Conservation (phyloP, 148 eudicot species). For the Vaccinium myrtillus region DNA sequence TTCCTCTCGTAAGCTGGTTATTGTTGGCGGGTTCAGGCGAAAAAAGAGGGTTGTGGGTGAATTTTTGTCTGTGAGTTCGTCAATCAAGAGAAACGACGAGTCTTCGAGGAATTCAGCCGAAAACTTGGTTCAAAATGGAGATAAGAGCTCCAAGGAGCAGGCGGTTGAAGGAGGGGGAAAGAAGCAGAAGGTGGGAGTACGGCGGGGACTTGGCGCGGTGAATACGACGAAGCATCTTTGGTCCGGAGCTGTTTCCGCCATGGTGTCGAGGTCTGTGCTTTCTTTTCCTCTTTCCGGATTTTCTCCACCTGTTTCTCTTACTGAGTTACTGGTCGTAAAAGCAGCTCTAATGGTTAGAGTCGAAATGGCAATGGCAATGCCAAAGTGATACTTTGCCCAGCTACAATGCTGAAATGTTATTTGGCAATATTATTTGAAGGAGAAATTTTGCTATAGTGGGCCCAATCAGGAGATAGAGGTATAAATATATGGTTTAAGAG, state of each 20-base stretch:
- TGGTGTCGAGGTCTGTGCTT: slow-evolving; percentile 70
- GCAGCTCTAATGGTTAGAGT: too few relatives aligned
- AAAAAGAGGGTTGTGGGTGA: slow-evolving; percentile 16
- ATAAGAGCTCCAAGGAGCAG: slow-evolving; percentile 8
- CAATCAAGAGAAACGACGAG: slow-evolving; percentile 28
- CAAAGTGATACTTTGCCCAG: not conserved
- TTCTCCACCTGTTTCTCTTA: not conserved
- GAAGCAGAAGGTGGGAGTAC: slow-evolving; percentile 18
- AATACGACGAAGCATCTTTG: slow-evolving; percentile 86
- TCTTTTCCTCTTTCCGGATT: not conserved
- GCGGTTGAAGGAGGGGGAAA: slow-evolving; percentile 13
- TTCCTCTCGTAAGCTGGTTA: slow-evolving; percentile 11
- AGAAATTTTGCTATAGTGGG: not conserved
- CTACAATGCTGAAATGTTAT: not conserved
- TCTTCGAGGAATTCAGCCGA: slow-evolving; percentile 20
- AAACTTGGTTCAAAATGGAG: slow-evolving; percentile 18
- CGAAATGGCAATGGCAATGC: too few relatives aligned
- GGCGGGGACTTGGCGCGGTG: slow-evolving; percentile 51
- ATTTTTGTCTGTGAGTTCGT: slow-evolving; percentile 62
- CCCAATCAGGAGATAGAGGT: not conserved
- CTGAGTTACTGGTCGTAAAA: not conserved
- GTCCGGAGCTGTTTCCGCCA: slow-evolving; percentile 94
- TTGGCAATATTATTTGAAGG: not conserved
- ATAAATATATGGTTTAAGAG: not conserved
- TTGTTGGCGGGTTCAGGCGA: slow-evolving; percentile 12